Conservation (phyloP, 1,284 basidiomycete genomes). For the Polyporus tsugae region DNA sequence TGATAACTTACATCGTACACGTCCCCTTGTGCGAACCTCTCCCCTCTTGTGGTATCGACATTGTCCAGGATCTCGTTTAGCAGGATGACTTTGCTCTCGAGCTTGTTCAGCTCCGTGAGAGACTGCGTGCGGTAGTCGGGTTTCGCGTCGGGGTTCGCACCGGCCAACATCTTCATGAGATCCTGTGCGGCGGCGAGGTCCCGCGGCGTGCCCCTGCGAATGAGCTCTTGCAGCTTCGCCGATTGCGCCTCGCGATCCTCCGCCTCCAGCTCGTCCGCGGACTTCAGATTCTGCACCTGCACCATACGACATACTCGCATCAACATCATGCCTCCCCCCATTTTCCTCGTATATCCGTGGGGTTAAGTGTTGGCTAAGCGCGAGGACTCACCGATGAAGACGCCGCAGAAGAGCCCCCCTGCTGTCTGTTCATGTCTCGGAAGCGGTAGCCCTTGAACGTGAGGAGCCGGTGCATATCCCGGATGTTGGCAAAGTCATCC, state of each 20-base stretch:
- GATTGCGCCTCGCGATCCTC: conserved; percentile 96
- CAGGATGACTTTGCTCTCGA: conserved; percentile 93
- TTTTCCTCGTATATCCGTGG: not conserved
- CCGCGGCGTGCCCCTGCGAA: conserved; percentile 93
- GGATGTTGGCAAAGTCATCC: conserved; percentile 96
- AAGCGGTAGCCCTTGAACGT: conserved; percentile 98
- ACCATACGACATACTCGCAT: not conserved
- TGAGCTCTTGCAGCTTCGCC: conserved; percentile 98
- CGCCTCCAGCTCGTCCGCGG: conserved; percentile 95
- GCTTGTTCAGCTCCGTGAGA: conserved; percentile 89
- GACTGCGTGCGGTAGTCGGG: conserved; percentile 94
- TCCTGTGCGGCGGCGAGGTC: conserved; percentile 97
- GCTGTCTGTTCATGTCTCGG: conserved; percentile 64
- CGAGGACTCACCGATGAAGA: conserved; percentile 55
- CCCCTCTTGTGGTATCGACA: conserved; percentile 73
- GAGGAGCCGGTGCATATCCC: conserved; percentile 97
- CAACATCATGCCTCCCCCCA: not conserved
- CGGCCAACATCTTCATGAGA: conserved; percentile 95
- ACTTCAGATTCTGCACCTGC: conserved; percentile 80
- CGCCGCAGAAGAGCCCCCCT: conserved; percentile 42
- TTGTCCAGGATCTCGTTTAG: conserved; percentile 98
- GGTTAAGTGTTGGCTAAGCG: no score
- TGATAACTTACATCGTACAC: conserved; percentile 82
- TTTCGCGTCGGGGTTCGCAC: conserved; percentile 94
- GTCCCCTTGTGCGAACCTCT: conserved; percentile 87